phyloP scores from a whole-genome alignment of 352 stramenopile genomes.

The Saprolegnia diclina region DNA sequence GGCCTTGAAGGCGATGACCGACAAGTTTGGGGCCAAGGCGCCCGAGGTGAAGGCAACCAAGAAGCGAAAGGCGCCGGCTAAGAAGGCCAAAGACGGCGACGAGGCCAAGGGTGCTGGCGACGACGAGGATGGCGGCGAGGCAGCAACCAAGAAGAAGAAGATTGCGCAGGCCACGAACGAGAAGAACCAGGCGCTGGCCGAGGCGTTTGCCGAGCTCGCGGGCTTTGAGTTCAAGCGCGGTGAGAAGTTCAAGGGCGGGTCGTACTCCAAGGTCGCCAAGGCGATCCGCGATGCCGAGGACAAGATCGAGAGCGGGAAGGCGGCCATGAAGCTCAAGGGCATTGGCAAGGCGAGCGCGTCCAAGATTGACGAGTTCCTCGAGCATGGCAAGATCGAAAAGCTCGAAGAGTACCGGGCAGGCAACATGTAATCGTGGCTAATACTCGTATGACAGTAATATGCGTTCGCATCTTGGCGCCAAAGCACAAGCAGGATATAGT shows the following conservation, averaged over 20 bases:
- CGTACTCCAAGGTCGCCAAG: constrained; percentile 84
- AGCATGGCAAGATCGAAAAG: constrained; percentile 67
- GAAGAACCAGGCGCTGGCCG: constrained; percentile 63
- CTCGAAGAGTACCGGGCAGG: constrained; percentile 81
- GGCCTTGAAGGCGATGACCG: constrained; percentile 59
- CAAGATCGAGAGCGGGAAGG: constrained; percentile 62
- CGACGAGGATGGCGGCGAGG: constrained; percentile 37
- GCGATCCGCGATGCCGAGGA: constrained; percentile 66
- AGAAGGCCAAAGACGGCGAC: constrained; percentile 22
- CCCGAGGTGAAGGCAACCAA: constrained; percentile 35
- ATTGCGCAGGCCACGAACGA: constrained; percentile 46
- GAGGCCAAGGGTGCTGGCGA: constrained; percentile 18
- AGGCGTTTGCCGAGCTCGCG: constrained; percentile 76
- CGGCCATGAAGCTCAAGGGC: constrained; percentile 75
- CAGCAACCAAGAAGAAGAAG: constrained; percentile 44
- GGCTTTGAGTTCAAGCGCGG: constrained; percentile 85
- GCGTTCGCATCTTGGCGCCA: neutral
- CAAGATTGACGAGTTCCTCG: constrained; percentile 85
- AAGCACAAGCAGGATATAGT: neutral
- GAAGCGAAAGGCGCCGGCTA: constrained; percentile 47
- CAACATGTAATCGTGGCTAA: constrained; percentile 34
- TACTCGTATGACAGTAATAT: constrained; percentile 1
- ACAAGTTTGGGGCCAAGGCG: constrained; percentile 62
- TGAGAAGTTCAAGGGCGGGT: constrained; percentile 80
- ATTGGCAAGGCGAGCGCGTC: constrained; percentile 71